phyloP scores from a whole-genome alignment of 2,329 filamentous ascomycete genomes.

The Colletotrichum sp. region DNA sequence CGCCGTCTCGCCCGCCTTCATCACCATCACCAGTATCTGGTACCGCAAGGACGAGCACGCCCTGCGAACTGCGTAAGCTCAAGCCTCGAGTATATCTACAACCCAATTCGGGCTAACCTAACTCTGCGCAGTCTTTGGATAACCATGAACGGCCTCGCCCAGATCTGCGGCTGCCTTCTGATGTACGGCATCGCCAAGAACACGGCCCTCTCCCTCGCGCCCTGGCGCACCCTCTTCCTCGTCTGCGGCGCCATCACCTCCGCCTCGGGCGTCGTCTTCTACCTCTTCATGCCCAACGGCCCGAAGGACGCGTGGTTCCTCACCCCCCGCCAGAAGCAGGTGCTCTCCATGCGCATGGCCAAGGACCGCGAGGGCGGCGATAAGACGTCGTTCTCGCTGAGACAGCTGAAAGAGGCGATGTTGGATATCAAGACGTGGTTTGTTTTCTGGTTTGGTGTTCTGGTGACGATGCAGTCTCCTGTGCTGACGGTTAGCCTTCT shows the following conservation, averaged over 20 bases:
- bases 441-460: conserved; percentile 48
- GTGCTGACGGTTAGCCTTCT: conserved; percentile 39
- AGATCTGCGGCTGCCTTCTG: conserved; percentile 30
- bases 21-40: conserved; percentile 36
- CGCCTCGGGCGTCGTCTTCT: conserved; percentile 47
- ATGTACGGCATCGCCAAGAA: conserved; percentile 49
- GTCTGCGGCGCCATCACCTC: conserved; percentile 53
- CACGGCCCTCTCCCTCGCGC: conserved; percentile 36
- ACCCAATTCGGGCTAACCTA: too few species aligned
- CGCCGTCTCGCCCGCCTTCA: conserved; percentile 35
- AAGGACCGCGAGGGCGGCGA: conserved; percentile 36
- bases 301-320: conserved; percentile 56
- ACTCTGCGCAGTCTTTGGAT: conserved; percentile 29
- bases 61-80: conserved; percentile 28
- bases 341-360: conserved; percentile 39
- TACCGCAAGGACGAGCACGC: conserved; percentile 35
- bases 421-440: conserved; percentile 48
- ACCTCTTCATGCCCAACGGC: conserved; percentile 48
- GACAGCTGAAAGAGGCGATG: conserved; percentile 48
- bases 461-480: conserved; percentile 50
- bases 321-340: conserved; percentile 42
- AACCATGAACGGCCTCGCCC: conserved; percentile 32
- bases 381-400: conserved; percentile 44
- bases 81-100: too few species aligned
- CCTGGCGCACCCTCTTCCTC: conserved; percentile 54